Base-by-base conservation (phyloP, 2,329 filamentous ascomycete species). In the Pseudogymnoascus sp. region DNA sequence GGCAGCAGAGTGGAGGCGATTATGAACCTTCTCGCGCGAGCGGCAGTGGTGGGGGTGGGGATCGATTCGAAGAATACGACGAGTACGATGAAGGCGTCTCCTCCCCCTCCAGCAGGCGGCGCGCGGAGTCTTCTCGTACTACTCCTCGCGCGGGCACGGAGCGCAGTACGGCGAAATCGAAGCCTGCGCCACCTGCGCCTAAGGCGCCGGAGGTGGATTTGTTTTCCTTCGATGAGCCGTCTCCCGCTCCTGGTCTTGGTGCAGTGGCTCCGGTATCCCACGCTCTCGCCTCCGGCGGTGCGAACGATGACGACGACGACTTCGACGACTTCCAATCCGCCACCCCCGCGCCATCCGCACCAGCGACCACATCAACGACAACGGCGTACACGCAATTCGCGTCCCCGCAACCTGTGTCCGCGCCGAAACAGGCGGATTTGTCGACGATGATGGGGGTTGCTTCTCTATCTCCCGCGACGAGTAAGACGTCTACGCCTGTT, bases 11-110 rank as follows among this genome's bases (percentile, higher is more conserved):
- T 69, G 77, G 81, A 21, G 78, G 84, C 36, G 74, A 36, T 57
- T 69, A 67, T 12, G 68, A 66, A 59, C 66, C 66, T 31, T 68
- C 69, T 7, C 66, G 68, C 37, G 64, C 66, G 61, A 62, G 64
- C 31, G 65, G 65, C 23, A 64, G 64, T 14, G 76, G 66, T 31
- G 65, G 68, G 64, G 80, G 80, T 64, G 80, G 82, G 63, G 92
- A 96, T 68, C 85, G 88, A 68, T 99, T 97, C 70, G 93, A 97
- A 70, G 95, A 97, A 76, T 99, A 99, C 72, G 93, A 99, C 73
- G 95, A 99, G 76, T 93, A 88, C 71, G 93, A 97, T 63, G 95
- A 96, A 71, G 91, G 83, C 42, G 80, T 82, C 60, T 77, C 77
- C 80, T 61, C 51, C 5, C 31, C 51, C 5, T 16, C 51, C 64